Conservation (phyloP, 352 stramenopile species). For the Pythium rishiriense region DNA sequence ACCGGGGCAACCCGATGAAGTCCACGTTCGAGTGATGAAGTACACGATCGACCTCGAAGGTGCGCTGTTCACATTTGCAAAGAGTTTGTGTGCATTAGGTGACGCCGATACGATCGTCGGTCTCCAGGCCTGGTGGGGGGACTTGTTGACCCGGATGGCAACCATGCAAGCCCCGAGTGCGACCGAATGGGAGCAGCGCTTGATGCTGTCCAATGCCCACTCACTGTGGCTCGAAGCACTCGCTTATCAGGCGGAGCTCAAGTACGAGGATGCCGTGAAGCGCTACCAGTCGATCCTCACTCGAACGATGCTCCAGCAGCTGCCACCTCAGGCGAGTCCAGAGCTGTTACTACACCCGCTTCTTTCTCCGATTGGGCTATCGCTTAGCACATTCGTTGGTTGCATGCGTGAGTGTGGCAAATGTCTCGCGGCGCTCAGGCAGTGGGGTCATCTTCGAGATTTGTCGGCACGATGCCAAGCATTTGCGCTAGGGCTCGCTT, state of each 20-base stretch:
- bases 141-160: slow-evolving; percentile 3
- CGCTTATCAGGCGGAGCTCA: slow-evolving; percentile 20
- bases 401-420: slow-evolving; percentile 20
- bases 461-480: slow-evolving; percentile 11
- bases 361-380: slow-evolving; percentile 11
- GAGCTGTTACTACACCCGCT: slow-evolving; percentile 16
- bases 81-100: slow-evolving; percentile 13
- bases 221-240: slow-evolving; percentile 20
- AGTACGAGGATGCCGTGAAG: slow-evolving; percentile 24
- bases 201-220: slow-evolving; percentile 3
- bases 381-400: slow-evolving; percentile 12
- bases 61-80: slow-evolving; percentile 18
- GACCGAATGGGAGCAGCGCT: slow-evolving; percentile 8
- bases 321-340: neutral
- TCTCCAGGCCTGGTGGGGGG: slow-evolving; percentile 23
- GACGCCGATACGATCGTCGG: slow-evolving; percentile 24
- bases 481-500: slow-evolving; percentile 1
- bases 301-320: slow-evolving; percentile 6
- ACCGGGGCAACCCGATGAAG: neutral
- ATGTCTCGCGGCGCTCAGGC: slow-evolving; percentile 11
- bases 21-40: slow-evolving; percentile 16
- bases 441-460: slow-evolving; percentile 14
- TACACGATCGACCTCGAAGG: slow-evolving; percentile 16
- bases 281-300: slow-evolving; percentile 13
- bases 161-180: slow-evolving; percentile 4